Conservation (phyloP, 1,284 basidiomycete species). For the Puccinia triticina region DNA sequence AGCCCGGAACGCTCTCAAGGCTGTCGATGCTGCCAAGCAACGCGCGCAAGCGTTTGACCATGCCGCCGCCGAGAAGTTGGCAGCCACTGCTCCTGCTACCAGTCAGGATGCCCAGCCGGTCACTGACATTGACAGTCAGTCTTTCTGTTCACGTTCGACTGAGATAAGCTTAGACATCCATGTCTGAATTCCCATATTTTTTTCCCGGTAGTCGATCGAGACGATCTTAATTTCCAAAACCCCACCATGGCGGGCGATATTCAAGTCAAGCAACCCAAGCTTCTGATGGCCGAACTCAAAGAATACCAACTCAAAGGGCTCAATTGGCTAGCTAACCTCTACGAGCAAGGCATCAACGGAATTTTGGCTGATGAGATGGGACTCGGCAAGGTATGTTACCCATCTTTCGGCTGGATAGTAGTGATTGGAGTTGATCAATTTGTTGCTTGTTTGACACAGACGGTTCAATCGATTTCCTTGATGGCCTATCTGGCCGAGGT, state of each 20-base stretch:
- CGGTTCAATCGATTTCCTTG: slow-evolving; percentile 96
- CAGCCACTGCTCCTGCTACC: slow-evolving; percentile 52
- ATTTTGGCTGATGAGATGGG: slow-evolving; percentile 99
- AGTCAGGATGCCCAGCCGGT: slow-evolving; percentile 49
- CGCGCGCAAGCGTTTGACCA: slow-evolving; percentile 84
- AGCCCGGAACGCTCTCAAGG: slow-evolving; percentile 84
- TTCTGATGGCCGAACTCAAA: slow-evolving; percentile 95
- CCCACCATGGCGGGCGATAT: slow-evolving; percentile 78
- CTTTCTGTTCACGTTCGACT: slow-evolving; percentile 22
- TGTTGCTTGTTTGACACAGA: slow-evolving; percentile 65
- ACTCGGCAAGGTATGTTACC: slow-evolving; percentile 82
- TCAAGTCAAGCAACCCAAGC: slow-evolving; percentile 87
- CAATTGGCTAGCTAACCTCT: slow-evolving; percentile 96
- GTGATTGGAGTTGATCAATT: slow-evolving; percentile 29
- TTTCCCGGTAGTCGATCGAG: slow-evolving; percentile 73
- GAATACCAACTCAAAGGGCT: slow-evolving; percentile 98
- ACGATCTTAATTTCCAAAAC: slow-evolving; percentile 99
- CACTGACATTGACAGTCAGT: slow-evolving; percentile 52
- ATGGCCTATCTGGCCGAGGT: slow-evolving; percentile 95
- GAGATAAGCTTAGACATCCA: neutral
- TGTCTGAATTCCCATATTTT: neutral
- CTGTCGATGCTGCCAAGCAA: slow-evolving; percentile 76
- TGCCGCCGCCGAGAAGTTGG: slow-evolving; percentile 70
- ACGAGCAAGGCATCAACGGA: slow-evolving; percentile 98
- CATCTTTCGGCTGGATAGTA: neutral